Conservation (phyloP, 1,139 yeast species). For the Wickerhamomyces sp. region DNA sequence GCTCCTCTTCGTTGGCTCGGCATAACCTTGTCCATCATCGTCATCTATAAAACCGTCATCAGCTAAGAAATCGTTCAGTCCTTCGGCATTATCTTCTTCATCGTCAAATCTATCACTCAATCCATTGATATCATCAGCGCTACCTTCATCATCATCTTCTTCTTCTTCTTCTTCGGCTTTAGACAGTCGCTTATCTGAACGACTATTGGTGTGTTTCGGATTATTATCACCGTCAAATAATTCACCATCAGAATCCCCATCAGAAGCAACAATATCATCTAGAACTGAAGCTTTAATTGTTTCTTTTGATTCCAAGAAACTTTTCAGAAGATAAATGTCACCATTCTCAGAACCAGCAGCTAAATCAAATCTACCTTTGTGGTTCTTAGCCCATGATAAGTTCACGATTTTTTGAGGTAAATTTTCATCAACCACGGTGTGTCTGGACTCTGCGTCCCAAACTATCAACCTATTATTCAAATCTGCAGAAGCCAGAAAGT, state of each 20-base stretch:
- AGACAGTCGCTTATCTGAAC: too few relatives aligned
- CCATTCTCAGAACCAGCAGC: constrained; percentile 52
- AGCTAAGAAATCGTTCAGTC: constrained; percentile 14
- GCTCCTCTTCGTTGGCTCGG: constrained; percentile 23
- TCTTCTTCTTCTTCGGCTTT: background rate
- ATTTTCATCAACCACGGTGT: constrained; percentile 24
- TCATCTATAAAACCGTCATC: constrained; percentile 46
- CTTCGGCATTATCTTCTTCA: constrained; percentile 21
- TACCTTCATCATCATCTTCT: constrained; percentile 25
- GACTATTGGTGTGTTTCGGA: background rate
- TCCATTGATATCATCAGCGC: constrained; percentile 27
- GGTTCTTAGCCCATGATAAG: constrained; percentile 27
- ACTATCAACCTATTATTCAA: constrained; percentile 44
- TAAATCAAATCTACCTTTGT: constrained; percentile 23
- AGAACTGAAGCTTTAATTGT: constrained; percentile 4
- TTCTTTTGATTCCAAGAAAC: constrained; percentile 17
- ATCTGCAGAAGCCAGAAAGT: constrained; percentile 51
- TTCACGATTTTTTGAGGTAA: constrained; percentile 26
- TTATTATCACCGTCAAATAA: constrained; percentile 8
- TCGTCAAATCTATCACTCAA: constrained; percentile 24
- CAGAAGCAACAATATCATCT: constrained; percentile 18
- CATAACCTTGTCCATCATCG: constrained; percentile 51
- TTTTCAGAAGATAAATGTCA: constrained; percentile 36
- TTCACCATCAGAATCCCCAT: constrained; percentile 24
- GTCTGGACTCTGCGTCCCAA: constrained; percentile 42